Percentiles rank a stretch among this genome's conserved stretches.
Evolutionary conservation across 2,329 filamentous ascomycete species (phyloP).

Genomic region (Pyricularia pennisetigena): DNA sequence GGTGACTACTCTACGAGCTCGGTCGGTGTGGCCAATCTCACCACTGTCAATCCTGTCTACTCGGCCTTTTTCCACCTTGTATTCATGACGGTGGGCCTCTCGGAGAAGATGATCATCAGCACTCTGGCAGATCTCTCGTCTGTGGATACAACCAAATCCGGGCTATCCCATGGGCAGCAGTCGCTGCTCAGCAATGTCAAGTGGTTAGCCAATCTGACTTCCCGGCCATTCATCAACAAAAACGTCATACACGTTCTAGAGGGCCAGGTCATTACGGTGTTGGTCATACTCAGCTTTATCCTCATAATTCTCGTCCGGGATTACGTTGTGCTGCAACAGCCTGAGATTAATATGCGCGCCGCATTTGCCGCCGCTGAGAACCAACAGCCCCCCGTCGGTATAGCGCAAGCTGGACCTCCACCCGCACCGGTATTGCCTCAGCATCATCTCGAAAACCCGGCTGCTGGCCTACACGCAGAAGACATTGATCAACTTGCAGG

Average conservation of each 20-base stretch:
- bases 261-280: slow-evolving; percentile 84
- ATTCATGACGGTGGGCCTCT: slow-evolving; percentile 14
- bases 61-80: slow-evolving; percentile 20
- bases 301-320: slow-evolving; percentile 94
- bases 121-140: slow-evolving; percentile 1
- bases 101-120: slow-evolving; percentile 9
- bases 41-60: slow-evolving; percentile 21
- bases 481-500: neutral
- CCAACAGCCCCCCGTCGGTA: slow-evolving; percentile 5
- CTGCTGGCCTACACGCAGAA: slow-evolving; percentile 1
- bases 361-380: slow-evolving; percentile 37
- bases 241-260: slow-evolving; percentile 76
- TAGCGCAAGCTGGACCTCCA: neutral
- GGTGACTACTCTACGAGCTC: neutral
- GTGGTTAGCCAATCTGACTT: slow-evolving; percentile 53
- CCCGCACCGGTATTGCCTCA: neutral
- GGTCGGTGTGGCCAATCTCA: slow-evolving; percentile 19
- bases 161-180: neutral
- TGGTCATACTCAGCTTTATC: slow-evolving; percentile 90
- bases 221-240: slow-evolving; percentile 63
- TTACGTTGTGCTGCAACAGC: slow-evolving; percentile 97
- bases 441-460: neutral
- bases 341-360: slow-evolving; percentile 74
- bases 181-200: slow-evolving; percentile 46
- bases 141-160: slow-evolving; percentile 7